phyloP scores from a whole-genome alignment of 352 stramenopile species.

The Phytophthora citrophthora region DNA sequence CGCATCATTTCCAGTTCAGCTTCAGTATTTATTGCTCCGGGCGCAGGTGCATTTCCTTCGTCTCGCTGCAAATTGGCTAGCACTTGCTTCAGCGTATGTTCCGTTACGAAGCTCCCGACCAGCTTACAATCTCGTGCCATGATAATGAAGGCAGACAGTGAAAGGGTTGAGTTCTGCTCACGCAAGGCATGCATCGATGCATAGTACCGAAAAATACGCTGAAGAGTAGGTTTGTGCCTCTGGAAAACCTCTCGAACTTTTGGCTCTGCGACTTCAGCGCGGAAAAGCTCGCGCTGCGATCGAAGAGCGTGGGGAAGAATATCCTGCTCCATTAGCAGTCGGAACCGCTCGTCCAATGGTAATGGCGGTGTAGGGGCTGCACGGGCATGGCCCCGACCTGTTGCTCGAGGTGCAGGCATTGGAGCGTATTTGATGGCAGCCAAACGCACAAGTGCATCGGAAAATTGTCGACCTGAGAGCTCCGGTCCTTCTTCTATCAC shows the following conservation, averaged over 20 bases:
- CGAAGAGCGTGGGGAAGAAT: slow-evolving; percentile 73
- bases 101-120: slow-evolving; percentile 74
- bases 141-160: slow-evolving; percentile 61
- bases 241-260: slow-evolving; percentile 81
- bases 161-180: slow-evolving; percentile 80
- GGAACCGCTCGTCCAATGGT: slow-evolving; percentile 65
- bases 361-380: slow-evolving; percentile 18
- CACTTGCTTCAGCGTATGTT: slow-evolving; percentile 82
- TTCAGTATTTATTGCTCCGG: slow-evolving; percentile 23
- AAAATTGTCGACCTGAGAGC: slow-evolving; percentile 70
- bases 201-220: slow-evolving; percentile 85
- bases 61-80: slow-evolving; percentile 78
- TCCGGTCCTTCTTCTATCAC: slow-evolving; percentile 37
- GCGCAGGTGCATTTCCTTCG: slow-evolving; percentile 25
- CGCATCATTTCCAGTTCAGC: slow-evolving; percentile 48
- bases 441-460: slow-evolving; percentile 65
- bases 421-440: slow-evolving; percentile 57
- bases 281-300: slow-evolving; percentile 79
- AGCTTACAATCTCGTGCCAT: slow-evolving; percentile 81
- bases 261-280: slow-evolving; percentile 65
- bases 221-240: slow-evolving; percentile 69
- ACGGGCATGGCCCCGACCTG: slow-evolving; percentile 7
- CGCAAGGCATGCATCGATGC: slow-evolving; percentile 76
- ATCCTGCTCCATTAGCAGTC: slow-evolving; percentile 69
- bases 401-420: slow-evolving; percentile 18